These are phyloP conservation scores for Chrysopogon serrulatus DNA, from an alignment of 176 grass and related monocot species.

Conservation along the genomic window DNA sequence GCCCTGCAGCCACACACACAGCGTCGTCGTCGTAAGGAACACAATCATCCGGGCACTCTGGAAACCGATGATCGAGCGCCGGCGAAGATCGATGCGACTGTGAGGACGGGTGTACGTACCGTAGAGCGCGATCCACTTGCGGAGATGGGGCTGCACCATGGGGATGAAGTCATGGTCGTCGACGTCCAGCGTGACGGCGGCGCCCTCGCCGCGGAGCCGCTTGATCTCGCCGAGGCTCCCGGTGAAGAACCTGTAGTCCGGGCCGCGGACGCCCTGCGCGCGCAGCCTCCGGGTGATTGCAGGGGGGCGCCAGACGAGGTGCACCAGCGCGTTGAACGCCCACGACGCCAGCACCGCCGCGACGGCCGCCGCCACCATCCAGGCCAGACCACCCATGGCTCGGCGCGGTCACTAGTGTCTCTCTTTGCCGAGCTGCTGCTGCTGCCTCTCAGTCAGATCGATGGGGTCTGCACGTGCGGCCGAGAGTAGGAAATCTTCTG, in stretches of 20 bases:
- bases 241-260: constrained; percentile 29
- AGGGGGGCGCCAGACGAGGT: constrained; percentile 40
- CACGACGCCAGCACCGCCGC: constrained; percentile 3
- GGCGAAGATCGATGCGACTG: no score
- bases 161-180: constrained; percentile 39
- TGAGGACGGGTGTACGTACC: constrained; percentile 4
- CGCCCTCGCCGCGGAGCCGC: constrained; percentile 14
- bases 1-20: constrained; percentile 30
- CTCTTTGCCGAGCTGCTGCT: no score
- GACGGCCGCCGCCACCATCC: constrained; percentile 4
- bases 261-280: constrained; percentile 47
- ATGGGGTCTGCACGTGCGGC: no score
- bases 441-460: no score
- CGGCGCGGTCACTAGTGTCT: no score
- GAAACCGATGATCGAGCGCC: no score
- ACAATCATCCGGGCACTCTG: no score
- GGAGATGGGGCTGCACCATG: constrained; percentile 42
- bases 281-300: constrained; percentile 2
- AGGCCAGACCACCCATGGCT: background rate
- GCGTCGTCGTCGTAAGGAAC: no score
- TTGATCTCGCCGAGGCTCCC: constrained; percentile 47
- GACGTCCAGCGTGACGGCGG: constrained; percentile 2
- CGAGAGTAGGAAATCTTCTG: no score
- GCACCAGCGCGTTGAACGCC: constrained; percentile 23
- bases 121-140: constrained; percentile 43